Evolutionary conservation across 73 alveolate species (phyloP).

Genomic region (Tetrahymena malaccensis): DNA sequence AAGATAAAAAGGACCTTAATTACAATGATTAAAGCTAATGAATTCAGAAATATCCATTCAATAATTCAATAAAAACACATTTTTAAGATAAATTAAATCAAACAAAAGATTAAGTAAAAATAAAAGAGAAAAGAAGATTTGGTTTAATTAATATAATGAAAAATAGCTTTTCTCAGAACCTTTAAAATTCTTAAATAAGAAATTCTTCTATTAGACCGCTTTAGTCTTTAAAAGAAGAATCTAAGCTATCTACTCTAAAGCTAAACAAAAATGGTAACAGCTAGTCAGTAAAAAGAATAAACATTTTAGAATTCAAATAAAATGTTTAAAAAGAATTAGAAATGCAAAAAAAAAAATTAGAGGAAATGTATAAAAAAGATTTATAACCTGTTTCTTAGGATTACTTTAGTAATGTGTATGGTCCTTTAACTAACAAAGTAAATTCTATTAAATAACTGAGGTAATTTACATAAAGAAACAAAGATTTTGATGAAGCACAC

Average conservation of each 20-base stretch:
- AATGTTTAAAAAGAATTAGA: not conserved
- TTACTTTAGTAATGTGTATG: not conserved
- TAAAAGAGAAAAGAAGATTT: not conserved
- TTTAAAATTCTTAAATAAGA: not conserved
- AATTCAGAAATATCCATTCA: not conserved
- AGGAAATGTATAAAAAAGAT: not conserved
- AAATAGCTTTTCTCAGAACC: not conserved
- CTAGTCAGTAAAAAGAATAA: not conserved
- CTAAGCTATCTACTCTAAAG: not conserved
- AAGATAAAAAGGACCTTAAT: not conserved
- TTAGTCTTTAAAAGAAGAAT: not conserved
- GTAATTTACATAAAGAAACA: not conserved
- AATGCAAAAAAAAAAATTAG: not conserved
- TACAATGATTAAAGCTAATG: too few relatives aligned
- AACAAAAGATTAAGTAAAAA: not conserved
- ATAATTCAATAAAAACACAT: not conserved
- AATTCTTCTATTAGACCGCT: not conserved
- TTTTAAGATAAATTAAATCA: too few relatives aligned
- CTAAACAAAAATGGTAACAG: not conserved
- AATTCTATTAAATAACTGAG: not conserved
- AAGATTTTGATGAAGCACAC: not conserved
- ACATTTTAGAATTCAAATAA: not conserved
- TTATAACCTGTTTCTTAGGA: not conserved
- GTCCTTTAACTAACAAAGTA: not conserved
- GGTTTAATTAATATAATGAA: not conserved